A percentile compares a stretch with the other conserved stretches of the same genome.
Evolutionary conservation across 768 basidiomycete species (phyloP).

Genomic region (Rhizopogon vinicolor): DNA sequence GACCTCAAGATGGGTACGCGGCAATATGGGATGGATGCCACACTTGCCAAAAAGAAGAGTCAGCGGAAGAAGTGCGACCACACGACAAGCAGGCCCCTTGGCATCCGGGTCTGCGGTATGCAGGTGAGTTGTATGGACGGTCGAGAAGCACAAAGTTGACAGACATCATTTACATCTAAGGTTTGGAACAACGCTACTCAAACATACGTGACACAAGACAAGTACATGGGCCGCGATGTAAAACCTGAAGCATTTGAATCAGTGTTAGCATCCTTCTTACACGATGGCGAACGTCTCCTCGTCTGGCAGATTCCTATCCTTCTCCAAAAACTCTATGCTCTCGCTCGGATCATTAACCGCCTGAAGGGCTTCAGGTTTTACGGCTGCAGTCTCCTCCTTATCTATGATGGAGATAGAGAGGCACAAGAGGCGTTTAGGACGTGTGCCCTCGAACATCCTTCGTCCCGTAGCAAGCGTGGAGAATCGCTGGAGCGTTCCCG

Average conservation of each 20-base stretch:
- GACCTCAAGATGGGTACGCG: constrained; percentile 99
- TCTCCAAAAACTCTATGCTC: constrained; percentile 88
- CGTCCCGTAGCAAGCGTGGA: constrained; percentile 64
- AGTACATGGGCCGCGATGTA: constrained; percentile 92
- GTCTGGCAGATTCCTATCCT: constrained; percentile 90
- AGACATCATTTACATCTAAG: constrained; percentile 35
- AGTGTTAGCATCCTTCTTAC: constrained; percentile 78
- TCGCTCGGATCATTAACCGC: constrained; percentile 85
- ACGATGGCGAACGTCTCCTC: constrained; percentile 78
- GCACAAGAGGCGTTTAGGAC: constrained; percentile 72
- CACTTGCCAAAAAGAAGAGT: constrained; percentile 90
- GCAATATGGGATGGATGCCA: constrained; percentile 97
- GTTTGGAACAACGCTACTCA: constrained; percentile 89
- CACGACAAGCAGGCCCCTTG: constrained; percentile 87
- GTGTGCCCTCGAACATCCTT: constrained; percentile 59
- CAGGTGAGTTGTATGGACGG: constrained; percentile 60
- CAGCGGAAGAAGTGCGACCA: constrained; percentile 98
- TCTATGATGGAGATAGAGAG: constrained; percentile 94
- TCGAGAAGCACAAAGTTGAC: background rate
- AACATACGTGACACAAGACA: constrained; percentile 90
- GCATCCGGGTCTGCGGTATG: constrained; percentile 96
- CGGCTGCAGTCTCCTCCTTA: constrained; percentile 92
- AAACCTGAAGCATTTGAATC: constrained; percentile 79
- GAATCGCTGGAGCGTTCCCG: constrained; percentile 68
- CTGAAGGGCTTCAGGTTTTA: constrained; percentile 98